Conservation (phyloP, 495 filamentous ascomycete genomes). For the Penicillium coprophilum region DNA sequence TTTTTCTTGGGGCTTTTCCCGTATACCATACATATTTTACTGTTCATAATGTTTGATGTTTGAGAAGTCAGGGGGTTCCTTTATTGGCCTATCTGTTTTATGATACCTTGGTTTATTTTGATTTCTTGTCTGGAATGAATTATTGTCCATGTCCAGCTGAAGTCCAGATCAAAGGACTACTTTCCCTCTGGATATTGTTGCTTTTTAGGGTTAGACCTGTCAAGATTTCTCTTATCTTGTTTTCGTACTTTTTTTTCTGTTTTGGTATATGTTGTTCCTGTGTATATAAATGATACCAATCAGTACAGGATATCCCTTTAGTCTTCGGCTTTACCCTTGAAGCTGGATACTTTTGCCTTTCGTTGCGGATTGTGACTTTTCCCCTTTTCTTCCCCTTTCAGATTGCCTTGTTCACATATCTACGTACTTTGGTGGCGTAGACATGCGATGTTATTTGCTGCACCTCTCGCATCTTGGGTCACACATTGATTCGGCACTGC, state of each 20-base stretch:
- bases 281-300: neutral
- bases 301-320: neutral
- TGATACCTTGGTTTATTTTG: neutral
- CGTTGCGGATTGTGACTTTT: no score
- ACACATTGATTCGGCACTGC: neutral
- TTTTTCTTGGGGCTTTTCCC: neutral
- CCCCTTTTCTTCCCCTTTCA: neutral
- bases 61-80: neutral
- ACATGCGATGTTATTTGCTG: neutral
- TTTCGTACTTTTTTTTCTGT: neutral
- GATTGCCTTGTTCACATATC: neutral
- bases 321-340: neutral
- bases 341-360: no score
- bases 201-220: slow-evolving; percentile 11
- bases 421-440: neutral
- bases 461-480: neutral
- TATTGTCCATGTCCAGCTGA: neutral
- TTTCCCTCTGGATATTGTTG: slow-evolving; percentile 18
- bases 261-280: no score
- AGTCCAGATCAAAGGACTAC: neutral
- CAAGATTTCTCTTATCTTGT: slow-evolving; percentile 6
- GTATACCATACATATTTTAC: neutral
- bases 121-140: slow-evolving; percentile 7
- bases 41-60: slow-evolving; percentile 15
- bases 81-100: no score